Evolutionary conservation across 2,329 filamentous ascomycete species (phyloP).

Genomic region (Zasmidium cellare): DNA sequence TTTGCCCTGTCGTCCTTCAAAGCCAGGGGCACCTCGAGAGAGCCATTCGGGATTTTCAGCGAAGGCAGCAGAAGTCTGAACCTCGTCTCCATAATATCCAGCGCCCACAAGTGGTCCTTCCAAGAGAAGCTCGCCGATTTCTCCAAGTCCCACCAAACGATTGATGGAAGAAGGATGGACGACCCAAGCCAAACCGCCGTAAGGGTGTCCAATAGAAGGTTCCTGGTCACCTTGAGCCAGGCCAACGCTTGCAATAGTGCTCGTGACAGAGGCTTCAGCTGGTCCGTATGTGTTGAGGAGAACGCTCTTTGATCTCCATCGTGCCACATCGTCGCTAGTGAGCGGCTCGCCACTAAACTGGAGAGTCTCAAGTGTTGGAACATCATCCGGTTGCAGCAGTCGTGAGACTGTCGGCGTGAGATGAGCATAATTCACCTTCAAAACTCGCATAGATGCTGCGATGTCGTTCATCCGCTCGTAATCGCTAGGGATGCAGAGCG

Average conservation of each 20-base stretch:
- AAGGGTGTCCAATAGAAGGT: neutral
- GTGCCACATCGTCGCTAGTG: slow-evolving; percentile 37
- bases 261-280: slow-evolving; percentile 31
- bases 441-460: slow-evolving; percentile 1
- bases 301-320: slow-evolving; percentile 39
- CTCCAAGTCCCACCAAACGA: slow-evolving; percentile 59
- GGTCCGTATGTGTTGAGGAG: slow-evolving; percentile 48
- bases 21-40: slow-evolving; percentile 1
- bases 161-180: slow-evolving; percentile 9
- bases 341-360: slow-evolving; percentile 40
- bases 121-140: slow-evolving; percentile 49
- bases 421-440: slow-evolving; percentile 43
- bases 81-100: slow-evolving; percentile 42
- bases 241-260: neutral
- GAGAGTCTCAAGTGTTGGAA: slow-evolving; percentile 9
- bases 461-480: slow-evolving; percentile 5
- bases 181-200: slow-evolving; percentile 10
- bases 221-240: no score
- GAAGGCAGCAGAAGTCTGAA: slow-evolving; percentile 35
- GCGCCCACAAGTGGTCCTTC: slow-evolving; percentile 48
- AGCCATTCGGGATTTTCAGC: slow-evolving; percentile 32
- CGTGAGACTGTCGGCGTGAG: slow-evolving; percentile 58
- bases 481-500: slow-evolving; percentile 45
- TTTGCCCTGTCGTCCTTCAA: slow-evolving; percentile 42
- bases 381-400: slow-evolving; percentile 37